phyloP scores from a whole-genome alignment of 1,284 basidiomycete genomes.

The Sparassis latifolia region DNA sequence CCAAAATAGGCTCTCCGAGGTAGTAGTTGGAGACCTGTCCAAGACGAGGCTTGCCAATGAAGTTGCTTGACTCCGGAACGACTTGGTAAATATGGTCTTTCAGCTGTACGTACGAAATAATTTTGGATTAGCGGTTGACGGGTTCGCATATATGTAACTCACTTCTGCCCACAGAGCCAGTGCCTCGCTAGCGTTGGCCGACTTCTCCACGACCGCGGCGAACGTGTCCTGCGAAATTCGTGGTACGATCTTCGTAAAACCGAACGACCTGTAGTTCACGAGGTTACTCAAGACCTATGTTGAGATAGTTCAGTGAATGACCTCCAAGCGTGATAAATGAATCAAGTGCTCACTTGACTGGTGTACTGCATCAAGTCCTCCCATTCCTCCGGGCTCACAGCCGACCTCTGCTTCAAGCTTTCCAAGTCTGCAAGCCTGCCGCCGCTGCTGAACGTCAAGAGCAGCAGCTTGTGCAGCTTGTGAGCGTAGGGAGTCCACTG shows the following conservation, averaged over 20 bases:
- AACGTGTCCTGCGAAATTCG: conserved; percentile 59
- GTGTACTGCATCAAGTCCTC: conserved; percentile 65
- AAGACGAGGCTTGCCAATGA: conserved; percentile 70
- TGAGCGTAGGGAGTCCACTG: conserved; percentile 67
- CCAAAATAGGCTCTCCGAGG: conserved; percentile 60
- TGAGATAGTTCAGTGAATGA: background rate
- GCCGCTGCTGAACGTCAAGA: conserved; percentile 57
- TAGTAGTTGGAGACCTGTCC: conserved; percentile 84
- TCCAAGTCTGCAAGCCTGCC: conserved; percentile 53
- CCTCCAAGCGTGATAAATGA: too few relatives aligned
- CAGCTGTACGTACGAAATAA: conserved; percentile 35
- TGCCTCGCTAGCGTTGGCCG: conserved; percentile 50
- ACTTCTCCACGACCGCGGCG: conserved; percentile 52
- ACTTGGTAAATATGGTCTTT: conserved; percentile 67
- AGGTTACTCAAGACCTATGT: conserved; percentile 69
- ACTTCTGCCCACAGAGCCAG: conserved; percentile 58
- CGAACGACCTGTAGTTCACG: conserved; percentile 75
- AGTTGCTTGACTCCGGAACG: conserved; percentile 56
- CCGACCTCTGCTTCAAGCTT: conserved; percentile 45
- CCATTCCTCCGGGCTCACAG: conserved; percentile 56
- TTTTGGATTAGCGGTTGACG: background rate
- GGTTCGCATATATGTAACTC: conserved; percentile 9
- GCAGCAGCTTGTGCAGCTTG: conserved; percentile 63
- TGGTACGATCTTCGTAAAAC: conserved; percentile 79
- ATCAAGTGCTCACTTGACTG: conserved; percentile 45